Percentiles rank a stretch among this genome's conserved stretches.
Evolutionary conservation across 805 yeast species (phyloP).

Genomic region (Maudiozyma saulgeensis): DNA sequence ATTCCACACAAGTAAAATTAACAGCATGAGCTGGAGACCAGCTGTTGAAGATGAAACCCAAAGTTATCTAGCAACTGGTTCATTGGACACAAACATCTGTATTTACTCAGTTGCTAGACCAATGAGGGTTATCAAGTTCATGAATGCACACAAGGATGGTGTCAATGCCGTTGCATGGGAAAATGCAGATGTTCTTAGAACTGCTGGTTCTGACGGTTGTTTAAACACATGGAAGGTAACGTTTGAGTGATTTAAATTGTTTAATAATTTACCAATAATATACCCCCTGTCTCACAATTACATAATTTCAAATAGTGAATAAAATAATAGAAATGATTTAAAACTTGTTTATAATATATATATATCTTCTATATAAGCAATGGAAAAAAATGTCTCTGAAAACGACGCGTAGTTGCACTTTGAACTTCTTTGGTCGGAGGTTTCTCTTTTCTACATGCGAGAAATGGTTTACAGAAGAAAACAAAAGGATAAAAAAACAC

Average conservation of each 20-base stretch:
- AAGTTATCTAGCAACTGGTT: constrained; percentile 64
- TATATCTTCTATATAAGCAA: too few relatives aligned
- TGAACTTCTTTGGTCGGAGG: too few relatives aligned
- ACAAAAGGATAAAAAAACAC: too few relatives aligned
- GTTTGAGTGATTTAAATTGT: constrained; percentile 5
- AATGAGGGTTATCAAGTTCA: constrained; percentile 58
- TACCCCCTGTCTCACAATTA: background rate
- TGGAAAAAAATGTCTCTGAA: too few relatives aligned
- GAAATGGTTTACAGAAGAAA: too few relatives aligned
- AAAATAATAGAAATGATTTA: background rate
- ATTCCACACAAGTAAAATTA: constrained; percentile 79
- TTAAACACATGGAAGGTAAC: constrained; percentile 59
- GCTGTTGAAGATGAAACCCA: constrained; percentile 38
- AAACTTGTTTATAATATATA: too few relatives aligned
- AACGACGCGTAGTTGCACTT: too few relatives aligned
- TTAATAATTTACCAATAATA: background rate
- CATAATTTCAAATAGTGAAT: background rate
- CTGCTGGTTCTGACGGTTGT: constrained; percentile 75
- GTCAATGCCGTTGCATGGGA: constrained; percentile 70
- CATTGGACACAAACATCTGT: constrained; percentile 73
- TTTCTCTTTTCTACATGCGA: too few relatives aligned
- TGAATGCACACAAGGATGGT: constrained; percentile 86
- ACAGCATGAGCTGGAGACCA: constrained; percentile 62
- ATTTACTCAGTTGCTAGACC: constrained; percentile 76
- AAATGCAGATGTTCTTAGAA: constrained; percentile 38